Base-by-base conservation (phyloP, 176 grass and related monocot species). In the Luzula sylvatica region DNA sequence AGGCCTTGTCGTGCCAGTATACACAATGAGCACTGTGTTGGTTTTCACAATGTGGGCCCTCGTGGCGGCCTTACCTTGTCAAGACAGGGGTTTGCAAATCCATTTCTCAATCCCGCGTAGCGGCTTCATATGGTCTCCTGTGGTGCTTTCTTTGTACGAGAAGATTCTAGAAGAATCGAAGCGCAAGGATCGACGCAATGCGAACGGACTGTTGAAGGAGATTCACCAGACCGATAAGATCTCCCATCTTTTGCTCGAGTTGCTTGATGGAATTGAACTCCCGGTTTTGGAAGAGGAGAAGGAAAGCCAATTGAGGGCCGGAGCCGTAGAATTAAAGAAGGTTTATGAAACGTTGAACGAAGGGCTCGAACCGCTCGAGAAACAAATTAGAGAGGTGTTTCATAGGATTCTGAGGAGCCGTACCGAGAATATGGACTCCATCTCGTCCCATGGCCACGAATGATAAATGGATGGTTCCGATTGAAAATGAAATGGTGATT, bases 361-460 rank as follows among this genome's bases (percentile, higher is more conserved):
- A 7, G 81, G 75, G 2, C 78, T 98, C 5, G 86, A 87, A 27
- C 81, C 68, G 3, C 69, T 92, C 8, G 86, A 92, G 8, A 68
- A 69, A 18, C 93, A 83, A 65, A 70, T 98, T 40, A 61, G 86
- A 52, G 86, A 98, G 69, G 93, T 98, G 3, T 98, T 98, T 74
- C 82, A 87, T 70, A 66, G 86, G 46, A 98, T 98, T n/a, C 78
- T 92, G 18, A 74, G 86, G 14, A 78, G 78, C 78, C 82, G 93
- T 9, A 98, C 87, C 29, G 86, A 98, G 61, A 75, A 81, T 3
- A 49, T 98, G 7, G 82, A 98, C 69, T 92, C 87, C 0, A 48
- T 75, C 11, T 4, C 30, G 7, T 56, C 63, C 43, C 22, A 54
- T 58, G 61, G 47, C 65, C 41, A 60, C 1, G 71, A 82, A 15